Evolutionary conservation across 352 stramenopile genomes (phyloP).

Genomic region (Lagenidium giganteum): DNA sequence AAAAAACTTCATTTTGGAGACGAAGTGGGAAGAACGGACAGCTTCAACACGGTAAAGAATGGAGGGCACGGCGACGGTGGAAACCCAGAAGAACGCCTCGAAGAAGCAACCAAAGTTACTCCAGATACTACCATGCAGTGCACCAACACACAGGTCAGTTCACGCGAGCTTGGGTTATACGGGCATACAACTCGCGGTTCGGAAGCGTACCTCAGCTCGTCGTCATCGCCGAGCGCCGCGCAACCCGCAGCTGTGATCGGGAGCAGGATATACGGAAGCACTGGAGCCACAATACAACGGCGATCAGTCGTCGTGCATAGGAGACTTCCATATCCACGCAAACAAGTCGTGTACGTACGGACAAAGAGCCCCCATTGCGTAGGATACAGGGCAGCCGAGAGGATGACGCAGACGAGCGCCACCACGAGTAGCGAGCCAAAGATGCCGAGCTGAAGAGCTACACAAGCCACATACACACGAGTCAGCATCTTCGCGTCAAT

Average conservation of each 20-base stretch:
- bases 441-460: constrained; percentile 33
- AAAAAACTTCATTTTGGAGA: background rate
- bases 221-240: constrained; percentile 35
- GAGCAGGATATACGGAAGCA: constrained; percentile 60
- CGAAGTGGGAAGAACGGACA: constrained; percentile 20
- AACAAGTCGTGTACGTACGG: constrained; percentile 25
- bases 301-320: too few relatives aligned
- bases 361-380: constrained; percentile 69
- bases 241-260: constrained; percentile 57
- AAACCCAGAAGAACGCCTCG: constrained; percentile 66
- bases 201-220: constrained; percentile 37
- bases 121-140: constrained; percentile 22
- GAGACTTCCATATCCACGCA: too few relatives aligned
- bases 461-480: constrained; percentile 4
- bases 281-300: constrained; percentile 12
- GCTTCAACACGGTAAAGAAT: constrained; percentile 62
- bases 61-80: constrained; percentile 51
- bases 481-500: too few relatives aligned
- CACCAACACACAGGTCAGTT: background rate
- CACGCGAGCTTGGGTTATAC: background rate
- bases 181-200: background rate
- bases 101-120: constrained; percentile 73
- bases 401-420: constrained; percentile 46
- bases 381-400: constrained; percentile 49
- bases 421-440: constrained; percentile 47